These are phyloP conservation scores for Candida krabiensis DNA, from an alignment of 805 yeast species.

Conservation along the genomic window DNA sequence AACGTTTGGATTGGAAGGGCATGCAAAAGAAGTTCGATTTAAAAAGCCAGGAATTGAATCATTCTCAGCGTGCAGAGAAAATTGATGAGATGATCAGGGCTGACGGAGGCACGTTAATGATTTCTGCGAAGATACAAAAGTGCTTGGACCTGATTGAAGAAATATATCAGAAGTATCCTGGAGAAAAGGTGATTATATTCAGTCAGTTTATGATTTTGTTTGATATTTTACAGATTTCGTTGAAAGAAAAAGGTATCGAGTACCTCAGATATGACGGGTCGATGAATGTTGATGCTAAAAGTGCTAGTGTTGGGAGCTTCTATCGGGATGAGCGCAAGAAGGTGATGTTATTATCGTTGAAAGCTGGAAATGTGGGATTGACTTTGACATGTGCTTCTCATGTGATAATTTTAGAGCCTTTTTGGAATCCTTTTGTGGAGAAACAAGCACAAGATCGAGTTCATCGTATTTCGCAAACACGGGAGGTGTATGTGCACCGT, in stretches of 20 bases:
- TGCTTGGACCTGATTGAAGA: slow-evolving; percentile 56
- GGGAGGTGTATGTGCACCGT: slow-evolving; percentile 75
- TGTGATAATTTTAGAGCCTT: slow-evolving; percentile 89
- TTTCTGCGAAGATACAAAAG: slow-evolving; percentile 71
- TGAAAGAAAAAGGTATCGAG: slow-evolving; percentile 46
- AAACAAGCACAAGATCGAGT: slow-evolving; percentile 97
- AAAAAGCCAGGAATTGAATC: slow-evolving; percentile 24
- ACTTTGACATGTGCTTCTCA: slow-evolving; percentile 94
- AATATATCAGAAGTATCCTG: slow-evolving; percentile 49
- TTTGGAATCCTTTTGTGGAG: slow-evolving; percentile 97
- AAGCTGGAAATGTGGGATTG: slow-evolving; percentile 94
- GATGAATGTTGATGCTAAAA: slow-evolving; percentile 69
- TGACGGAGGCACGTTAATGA: slow-evolving; percentile 44
- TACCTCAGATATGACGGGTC: slow-evolving; percentile 77
- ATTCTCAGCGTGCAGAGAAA: slow-evolving; percentile 26
- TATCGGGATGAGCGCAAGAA: slow-evolving; percentile 50
- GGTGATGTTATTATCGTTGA: slow-evolving; percentile 76
- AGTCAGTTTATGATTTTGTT: slow-evolving; percentile 84
- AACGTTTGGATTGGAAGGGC: slow-evolving; percentile 26
- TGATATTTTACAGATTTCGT: slow-evolving; percentile 57
- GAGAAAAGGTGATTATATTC: slow-evolving; percentile 79
- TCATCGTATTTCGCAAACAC: slow-evolving; percentile 87
- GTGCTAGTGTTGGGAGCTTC: slow-evolving; percentile 61
- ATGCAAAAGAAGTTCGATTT: slow-evolving; percentile 23
- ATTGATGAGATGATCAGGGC: slow-evolving; percentile 29